A percentile compares a stretch with the other conserved stretches of the same genome.
Evolutionary conservation across 2,329 filamentous ascomycete species (phyloP).

Genomic region (Coniochaeta sp.): DNA sequence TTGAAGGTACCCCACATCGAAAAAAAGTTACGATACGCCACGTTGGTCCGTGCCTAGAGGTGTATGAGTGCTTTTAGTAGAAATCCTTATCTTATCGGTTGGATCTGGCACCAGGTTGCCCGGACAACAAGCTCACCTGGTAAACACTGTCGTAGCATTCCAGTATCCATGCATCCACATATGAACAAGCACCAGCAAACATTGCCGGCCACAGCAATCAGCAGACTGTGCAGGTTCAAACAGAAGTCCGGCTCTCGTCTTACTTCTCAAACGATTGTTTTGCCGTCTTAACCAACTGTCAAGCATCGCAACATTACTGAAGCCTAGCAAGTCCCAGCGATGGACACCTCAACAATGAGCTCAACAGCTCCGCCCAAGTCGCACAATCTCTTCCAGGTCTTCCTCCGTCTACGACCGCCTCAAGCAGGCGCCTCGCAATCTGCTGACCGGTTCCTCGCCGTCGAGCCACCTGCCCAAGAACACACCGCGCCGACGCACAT

Average conservation of each 20-base stretch:
- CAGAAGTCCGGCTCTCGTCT: not conserved
- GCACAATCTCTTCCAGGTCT: slow-evolving; percentile 77
- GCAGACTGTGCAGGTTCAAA: not conserved
- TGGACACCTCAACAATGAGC: not conserved
- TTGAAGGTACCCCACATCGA: no score
- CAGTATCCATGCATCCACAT: no score
- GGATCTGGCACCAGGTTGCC: not conserved
- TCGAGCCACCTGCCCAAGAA: slow-evolving; percentile 48
- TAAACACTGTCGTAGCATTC: not conserved
- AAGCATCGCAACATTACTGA: not conserved
- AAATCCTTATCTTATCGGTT: not conserved
- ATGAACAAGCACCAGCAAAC: no score
- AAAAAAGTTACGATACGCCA: no score
- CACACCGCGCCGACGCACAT: slow-evolving; percentile 56
- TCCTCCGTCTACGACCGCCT: slow-evolving; percentile 73
- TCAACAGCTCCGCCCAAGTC: slow-evolving; percentile 15
- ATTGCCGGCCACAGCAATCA: not conserved
- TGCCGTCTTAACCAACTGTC: no score
- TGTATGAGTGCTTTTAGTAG: not conserved
- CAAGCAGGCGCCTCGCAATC: slow-evolving; percentile 29
- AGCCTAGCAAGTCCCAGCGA: not conserved
- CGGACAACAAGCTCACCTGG: not conserved
- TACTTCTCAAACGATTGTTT: no score
- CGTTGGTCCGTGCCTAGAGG: no score
- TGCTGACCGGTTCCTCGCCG: slow-evolving; percentile 67